Conservation (phyloP, 1,139 yeast genomes). For the Yamadazyma taylorii region DNA sequence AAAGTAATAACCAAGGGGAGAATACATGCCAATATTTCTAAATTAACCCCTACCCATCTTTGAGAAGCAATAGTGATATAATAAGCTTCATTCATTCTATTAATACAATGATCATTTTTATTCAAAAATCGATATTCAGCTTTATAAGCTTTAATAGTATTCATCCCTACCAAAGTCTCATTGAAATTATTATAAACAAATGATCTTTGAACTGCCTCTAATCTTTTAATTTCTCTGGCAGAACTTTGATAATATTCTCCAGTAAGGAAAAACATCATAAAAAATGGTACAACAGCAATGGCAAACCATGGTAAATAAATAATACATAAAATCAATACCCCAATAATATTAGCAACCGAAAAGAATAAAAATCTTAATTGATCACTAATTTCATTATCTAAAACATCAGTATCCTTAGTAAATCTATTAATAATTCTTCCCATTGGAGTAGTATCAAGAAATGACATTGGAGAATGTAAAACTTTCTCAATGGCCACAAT, state of each 20-base stretch:
- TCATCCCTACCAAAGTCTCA: constrained; percentile 48
- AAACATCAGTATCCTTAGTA: constrained; percentile 48
- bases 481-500: constrained; percentile 36
- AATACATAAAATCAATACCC: constrained; percentile 43
- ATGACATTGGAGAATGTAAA: constrained; percentile 47
- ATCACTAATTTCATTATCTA: constrained; percentile 49
- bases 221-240: constrained; percentile 45
- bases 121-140: constrained; percentile 31
- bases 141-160: constrained; percentile 40
- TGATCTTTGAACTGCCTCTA: constrained; percentile 46
- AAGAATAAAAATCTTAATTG: constrained; percentile 43
- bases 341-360: constrained; percentile 41
- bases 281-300: constrained; percentile 45
- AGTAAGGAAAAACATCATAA: constrained; percentile 31
- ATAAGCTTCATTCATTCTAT: constrained; percentile 47
- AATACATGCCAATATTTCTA: constrained; percentile 38
- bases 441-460: constrained; percentile 46
- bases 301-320: constrained; percentile 50
- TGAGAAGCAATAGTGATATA: constrained; percentile 42
- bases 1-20: constrained; percentile 42
- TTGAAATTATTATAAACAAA: constrained; percentile 47
- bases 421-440: constrained; percentile 57
- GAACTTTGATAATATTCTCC: constrained; percentile 45
- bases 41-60: constrained; percentile 45
- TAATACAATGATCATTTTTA: constrained; percentile 36